Percentiles rank a stretch among this genome's conserved stretches.
Conservation (phyloP, 1,284 basidiomycete genomes). For the Cutaneotrichosporon sp. region DNA sequence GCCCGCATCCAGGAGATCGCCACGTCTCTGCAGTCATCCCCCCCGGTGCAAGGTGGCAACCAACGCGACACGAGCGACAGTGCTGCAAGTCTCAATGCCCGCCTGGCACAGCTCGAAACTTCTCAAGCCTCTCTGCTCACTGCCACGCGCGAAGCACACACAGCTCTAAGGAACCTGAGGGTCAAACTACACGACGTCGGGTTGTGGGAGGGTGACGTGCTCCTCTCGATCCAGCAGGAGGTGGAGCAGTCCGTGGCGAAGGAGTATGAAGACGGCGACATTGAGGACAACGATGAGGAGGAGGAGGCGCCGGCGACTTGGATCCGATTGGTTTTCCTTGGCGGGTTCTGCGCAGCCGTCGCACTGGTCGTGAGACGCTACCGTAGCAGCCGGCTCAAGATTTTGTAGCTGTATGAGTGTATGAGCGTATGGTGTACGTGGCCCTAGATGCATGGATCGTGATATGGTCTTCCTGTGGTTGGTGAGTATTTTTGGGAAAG, state of each 20-base stretch:
- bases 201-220: conserved; percentile 46
- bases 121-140: background rate
- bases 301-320: no score
- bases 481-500: no score
- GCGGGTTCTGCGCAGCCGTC: background rate
- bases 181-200: background rate
- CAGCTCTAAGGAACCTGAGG: background rate
- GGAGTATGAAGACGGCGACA: background rate
- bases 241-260: conserved; percentile 19
- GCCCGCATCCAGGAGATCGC: conserved; percentile 34
- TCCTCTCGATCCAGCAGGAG: conserved; percentile 62
- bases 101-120: conserved; percentile 1
- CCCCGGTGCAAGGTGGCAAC: background rate
- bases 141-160: background rate
- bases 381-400: background rate
- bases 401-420: background rate
- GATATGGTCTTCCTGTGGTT: no score
- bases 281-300: background rate
- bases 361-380: background rate
- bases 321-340: background rate
- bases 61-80: conserved; percentile 18
- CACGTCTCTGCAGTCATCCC: background rate
- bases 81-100: background rate
- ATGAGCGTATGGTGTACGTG: no score
- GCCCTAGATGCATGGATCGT: no score